Percentiles rank a stretch among this genome's conserved stretches.
phyloP scores from a whole-genome alignment of 306 rosid species.

The Carpinus fangiana region DNA sequence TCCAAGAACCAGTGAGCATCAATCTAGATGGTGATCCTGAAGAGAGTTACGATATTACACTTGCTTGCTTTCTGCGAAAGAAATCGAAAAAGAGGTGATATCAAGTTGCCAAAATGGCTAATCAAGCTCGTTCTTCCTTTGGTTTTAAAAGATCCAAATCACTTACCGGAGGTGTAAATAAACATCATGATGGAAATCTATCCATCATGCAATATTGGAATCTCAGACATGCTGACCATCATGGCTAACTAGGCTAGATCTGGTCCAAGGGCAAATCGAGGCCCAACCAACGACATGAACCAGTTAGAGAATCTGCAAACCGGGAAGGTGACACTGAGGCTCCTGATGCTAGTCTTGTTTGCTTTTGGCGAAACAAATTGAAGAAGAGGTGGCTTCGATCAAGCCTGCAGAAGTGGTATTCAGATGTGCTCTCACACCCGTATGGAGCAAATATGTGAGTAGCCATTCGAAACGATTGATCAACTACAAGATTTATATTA shows the following conservation, averaged over 20 bases:
- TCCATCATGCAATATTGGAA: background rate
- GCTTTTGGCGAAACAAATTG: conserved; percentile 19
- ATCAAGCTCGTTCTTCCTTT: conserved; percentile 1
- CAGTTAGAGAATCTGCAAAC: conserved; percentile 24
- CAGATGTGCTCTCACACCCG: background rate
- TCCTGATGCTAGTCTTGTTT: conserved; percentile 22
- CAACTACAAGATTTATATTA: background rate
- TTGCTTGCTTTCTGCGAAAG: conserved; percentile 28
- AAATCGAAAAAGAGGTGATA: conserved; percentile 38
- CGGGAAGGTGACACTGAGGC: conserved; percentile 20
- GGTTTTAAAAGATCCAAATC: conserved; percentile 16
- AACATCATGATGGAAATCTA: background rate
- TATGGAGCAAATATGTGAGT: conserved; percentile 8
- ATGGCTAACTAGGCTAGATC: conserved; percentile 17
- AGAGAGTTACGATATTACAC: conserved; percentile 26
- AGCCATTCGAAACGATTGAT: conserved; percentile 8
- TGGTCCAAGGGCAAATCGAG: conserved; percentile 20
- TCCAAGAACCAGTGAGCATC: conserved; percentile 22
- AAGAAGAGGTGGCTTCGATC: conserved; percentile 28
- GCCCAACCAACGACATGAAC: conserved; percentile 12
- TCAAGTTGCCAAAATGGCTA: conserved; percentile 18
- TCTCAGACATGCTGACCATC: background rate
- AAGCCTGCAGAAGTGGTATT: conserved; percentile 15
- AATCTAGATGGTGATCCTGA: background rate
- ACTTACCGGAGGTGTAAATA: conserved; percentile 10